A percentile compares a stretch with the other conserved stretches of the same genome.
phyloP scores from a whole-genome alignment of 1,284 basidiomycete genomes.

The Dichomitus squalens region DNA sequence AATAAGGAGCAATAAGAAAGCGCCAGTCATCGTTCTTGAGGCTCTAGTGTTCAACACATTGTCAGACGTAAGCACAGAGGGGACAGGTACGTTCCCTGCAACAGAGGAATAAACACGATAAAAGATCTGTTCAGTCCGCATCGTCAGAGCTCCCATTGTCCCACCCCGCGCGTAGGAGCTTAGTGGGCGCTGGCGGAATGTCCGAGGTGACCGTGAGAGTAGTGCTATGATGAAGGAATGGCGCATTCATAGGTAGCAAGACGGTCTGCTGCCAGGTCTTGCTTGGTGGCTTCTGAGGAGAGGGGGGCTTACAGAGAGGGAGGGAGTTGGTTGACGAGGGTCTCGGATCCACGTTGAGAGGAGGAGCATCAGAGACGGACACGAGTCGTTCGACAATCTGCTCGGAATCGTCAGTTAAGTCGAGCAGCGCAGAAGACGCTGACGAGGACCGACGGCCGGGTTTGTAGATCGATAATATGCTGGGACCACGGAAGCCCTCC shows the following conservation, averaged over 20 bases:
- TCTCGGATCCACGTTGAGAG: constrained; percentile 17
- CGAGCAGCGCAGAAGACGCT: constrained; percentile 20
- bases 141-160: constrained; percentile 50
- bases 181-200: constrained; percentile 46
- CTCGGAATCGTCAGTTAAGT: constrained; percentile 31
- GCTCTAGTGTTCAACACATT: constrained; percentile 24
- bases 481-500: constrained; percentile 23
- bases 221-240: constrained; percentile 38
- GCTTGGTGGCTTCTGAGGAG: constrained; percentile 31
- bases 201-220: constrained; percentile 41
- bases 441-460: constrained; percentile 23
- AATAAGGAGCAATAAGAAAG: constrained; percentile 34
- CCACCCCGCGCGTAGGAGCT: constrained; percentile 61
- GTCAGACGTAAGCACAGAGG: constrained; percentile 17
- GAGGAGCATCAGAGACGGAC: constrained; percentile 16
- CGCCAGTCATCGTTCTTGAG: constrained; percentile 13
- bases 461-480: constrained; percentile 22
- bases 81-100: neutral
- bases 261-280: constrained; percentile 43
- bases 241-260: constrained; percentile 37
- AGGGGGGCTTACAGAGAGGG: constrained; percentile 11
- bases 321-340: constrained; percentile 17
- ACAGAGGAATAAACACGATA: constrained; percentile 1
- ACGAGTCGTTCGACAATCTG: constrained; percentile 32
- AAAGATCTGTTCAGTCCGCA: constrained; percentile 22